Evolutionary conservation across 164 flowering plant genomes (phyloP), one percentile per base, ranked within the genome.

Genomic region (Kalanchoe fedtschenkoi): DNA sequence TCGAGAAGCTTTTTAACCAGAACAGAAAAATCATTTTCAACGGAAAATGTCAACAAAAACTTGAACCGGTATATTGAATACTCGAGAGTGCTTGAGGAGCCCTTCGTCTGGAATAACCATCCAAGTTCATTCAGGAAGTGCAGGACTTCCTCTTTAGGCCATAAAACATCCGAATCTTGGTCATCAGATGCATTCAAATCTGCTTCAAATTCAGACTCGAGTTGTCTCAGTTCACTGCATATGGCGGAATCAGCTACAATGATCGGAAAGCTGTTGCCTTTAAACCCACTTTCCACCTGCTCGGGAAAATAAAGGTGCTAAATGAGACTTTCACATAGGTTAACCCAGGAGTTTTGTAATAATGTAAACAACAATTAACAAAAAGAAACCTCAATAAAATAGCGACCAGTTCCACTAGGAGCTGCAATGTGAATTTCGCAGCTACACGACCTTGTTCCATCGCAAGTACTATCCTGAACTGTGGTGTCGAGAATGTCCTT

Each of bases 91-190:
- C 62, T 76, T 35, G 69, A 62, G n/a, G 38, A 44, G 32, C 39
- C 60, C 26, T 71, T 81, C 67, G 84, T 74, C 67, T 91, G 97
- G 67, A 91, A 87, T 2, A 91, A 68, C 97, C 97, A 91, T 47
- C 97, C 97, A 33, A 91, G 91, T 69, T 91, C 97, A 73, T 91
- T 81, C 61, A 91, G 75, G 70, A 85, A 91, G 74, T 84, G 84
- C 55, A 88, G 61, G n/a, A 72, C 74, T 69, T 80, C 88, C 58
- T 79, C 89, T 78, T 76, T 80, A 24, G 82, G 81, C 64, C 61
- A 67, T 34, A 68, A 78, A 44, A 63, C 60, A 58, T 79, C 72
- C 44, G 68, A 68, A 44, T 43, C 42, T 8, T 59, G 74, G 9
- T 78, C 80, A 68, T 72, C 79, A 56, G 57, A 58, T 62, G 43